Base-by-base conservation (phyloP, 495 filamentous ascomycete genomes). In the Penicillium malachiteum region DNA sequence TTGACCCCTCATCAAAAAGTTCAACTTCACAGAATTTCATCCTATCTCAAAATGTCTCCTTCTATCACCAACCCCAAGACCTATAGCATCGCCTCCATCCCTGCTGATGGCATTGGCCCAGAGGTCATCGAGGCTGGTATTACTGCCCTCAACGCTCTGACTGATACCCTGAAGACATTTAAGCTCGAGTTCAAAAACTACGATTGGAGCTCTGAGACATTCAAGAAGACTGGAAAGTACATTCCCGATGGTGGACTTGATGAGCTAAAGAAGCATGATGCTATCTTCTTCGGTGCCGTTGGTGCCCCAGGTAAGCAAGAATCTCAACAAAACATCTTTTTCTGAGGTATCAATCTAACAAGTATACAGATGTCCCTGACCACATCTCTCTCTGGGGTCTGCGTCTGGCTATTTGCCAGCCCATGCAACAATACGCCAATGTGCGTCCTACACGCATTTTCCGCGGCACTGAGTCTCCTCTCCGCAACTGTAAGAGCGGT, bases 361-460 rank as follows among this genome's bases (percentile, higher is more conserved):
- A 30, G 64, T 67, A 26, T 54, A 53, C 44, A 82, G 79, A 81
- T 50, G 78, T 83, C 11, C 79, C 81, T 13, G 80, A 84, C 50
- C 79, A 82, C 58, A 80, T 83, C 51, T 82, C 80, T 13, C 75
- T 84, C 54, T 82, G 79, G 78, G 74, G 74, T 52, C 73, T 83
- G 16, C 74, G 78, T 38, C 74, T 84, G 34, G 73, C 78, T 10
- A 81, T 82, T 57, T 79, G 80, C 66, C 77, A 81, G 60, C 72
- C 78, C 12, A 65, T 83, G 37, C 77, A 82, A 50, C 79, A 81
- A 50, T 84, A 81, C 53, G 81, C 79, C 42, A 84, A 84, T 55
- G 76, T 83, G 13, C 78, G 81, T 8, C 81, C 81, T 14, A 79
- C 78, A n/a, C 63, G 70, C 7, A 62, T 79, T 18, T 71, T 83